Evolutionary conservation across 2,329 filamentous ascomycete genomes (phyloP).

Genomic region (Diaporthe aspalathi): DNA sequence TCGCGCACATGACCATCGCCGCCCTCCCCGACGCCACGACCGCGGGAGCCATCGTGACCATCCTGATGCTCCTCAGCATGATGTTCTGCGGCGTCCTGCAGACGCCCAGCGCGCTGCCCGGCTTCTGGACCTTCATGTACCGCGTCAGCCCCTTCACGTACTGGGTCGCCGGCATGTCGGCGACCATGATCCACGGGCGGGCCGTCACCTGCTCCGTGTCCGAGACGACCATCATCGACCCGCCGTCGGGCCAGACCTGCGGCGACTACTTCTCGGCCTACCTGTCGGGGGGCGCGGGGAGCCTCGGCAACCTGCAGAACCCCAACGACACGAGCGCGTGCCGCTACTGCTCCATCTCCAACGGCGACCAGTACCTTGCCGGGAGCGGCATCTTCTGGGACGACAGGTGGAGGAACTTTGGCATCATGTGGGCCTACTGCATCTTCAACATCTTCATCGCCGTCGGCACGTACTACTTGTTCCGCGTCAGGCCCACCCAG

Average conservation of each 20-base stretch:
- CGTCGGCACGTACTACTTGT: constrained; percentile 71
- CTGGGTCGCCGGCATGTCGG: constrained; percentile 74
- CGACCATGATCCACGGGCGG: constrained; percentile 71
- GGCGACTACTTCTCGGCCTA: constrained; percentile 70
- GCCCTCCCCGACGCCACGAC: constrained; percentile 77
- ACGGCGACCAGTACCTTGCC: constrained; percentile 71
- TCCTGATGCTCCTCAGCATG: constrained; percentile 68
- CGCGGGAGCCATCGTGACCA: constrained; percentile 70
- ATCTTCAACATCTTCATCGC: constrained; percentile 71
- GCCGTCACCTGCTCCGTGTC: constrained; percentile 60
- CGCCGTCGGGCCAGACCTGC: constrained; percentile 73
- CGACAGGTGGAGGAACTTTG: constrained; percentile 76
- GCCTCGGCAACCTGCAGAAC: constrained; percentile 71
- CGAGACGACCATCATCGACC: constrained; percentile 74
- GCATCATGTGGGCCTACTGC: constrained; percentile 75
- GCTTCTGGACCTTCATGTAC: constrained; percentile 86
- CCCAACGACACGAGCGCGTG: constrained; percentile 66
- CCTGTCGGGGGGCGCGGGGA: constrained; percentile 51
- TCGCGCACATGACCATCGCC: constrained; percentile 79
- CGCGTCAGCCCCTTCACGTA: constrained; percentile 75
- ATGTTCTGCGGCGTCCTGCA: constrained; percentile 75
- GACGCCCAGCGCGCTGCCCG: constrained; percentile 66
- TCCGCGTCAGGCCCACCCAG: constrained; percentile 59
- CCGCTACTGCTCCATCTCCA: constrained; percentile 72
- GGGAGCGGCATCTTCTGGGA: constrained; percentile 59